These are phyloP conservation scores for Talaromyces verruculosus DNA, from an alignment of 2,329 filamentous ascomycete species.

Conservation along the genomic window DNA sequence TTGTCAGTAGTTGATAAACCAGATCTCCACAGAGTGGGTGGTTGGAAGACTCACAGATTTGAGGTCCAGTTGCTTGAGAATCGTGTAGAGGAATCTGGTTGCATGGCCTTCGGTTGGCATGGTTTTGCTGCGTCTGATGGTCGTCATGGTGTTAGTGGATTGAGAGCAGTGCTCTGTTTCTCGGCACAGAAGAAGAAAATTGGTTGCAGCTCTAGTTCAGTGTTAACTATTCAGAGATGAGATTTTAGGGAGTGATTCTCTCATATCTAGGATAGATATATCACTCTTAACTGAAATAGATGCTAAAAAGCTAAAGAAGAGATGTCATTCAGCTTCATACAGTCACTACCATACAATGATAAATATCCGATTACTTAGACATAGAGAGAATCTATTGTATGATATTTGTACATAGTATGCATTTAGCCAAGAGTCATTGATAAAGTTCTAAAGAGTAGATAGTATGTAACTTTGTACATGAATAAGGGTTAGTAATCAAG, in stretches of 20 bases:
- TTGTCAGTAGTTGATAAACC: background rate
- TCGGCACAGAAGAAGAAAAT: background rate
- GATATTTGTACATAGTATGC: background rate
- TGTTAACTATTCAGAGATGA: background rate
- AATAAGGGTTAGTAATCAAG: no score
- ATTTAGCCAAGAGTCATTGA: background rate
- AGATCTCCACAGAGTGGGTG: background rate
- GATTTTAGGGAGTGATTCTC: background rate
- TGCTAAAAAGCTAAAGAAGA: background rate
- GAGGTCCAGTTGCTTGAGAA: slow-evolving; percentile 56
- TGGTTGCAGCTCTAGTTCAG: background rate
- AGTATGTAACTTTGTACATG: background rate
- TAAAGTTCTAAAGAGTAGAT: background rate
- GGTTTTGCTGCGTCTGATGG: slow-evolving; percentile 42
- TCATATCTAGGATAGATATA: background rate
- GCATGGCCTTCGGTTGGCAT: slow-evolving; percentile 53
- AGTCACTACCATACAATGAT: background rate
- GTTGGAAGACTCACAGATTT: slow-evolving; percentile 44
- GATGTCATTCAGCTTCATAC: background rate
- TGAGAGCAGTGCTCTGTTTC: slow-evolving; percentile 1
- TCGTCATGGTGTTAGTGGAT: slow-evolving; percentile 29
- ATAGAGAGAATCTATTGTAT: background rate
- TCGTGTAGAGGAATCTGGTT: slow-evolving; percentile 55
- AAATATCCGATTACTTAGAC: background rate
- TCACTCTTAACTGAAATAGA: background rate